phyloP scores from a whole-genome alignment of 2,329 filamentous ascomycete genomes.

The Phyllosticta citrichinensis region DNA sequence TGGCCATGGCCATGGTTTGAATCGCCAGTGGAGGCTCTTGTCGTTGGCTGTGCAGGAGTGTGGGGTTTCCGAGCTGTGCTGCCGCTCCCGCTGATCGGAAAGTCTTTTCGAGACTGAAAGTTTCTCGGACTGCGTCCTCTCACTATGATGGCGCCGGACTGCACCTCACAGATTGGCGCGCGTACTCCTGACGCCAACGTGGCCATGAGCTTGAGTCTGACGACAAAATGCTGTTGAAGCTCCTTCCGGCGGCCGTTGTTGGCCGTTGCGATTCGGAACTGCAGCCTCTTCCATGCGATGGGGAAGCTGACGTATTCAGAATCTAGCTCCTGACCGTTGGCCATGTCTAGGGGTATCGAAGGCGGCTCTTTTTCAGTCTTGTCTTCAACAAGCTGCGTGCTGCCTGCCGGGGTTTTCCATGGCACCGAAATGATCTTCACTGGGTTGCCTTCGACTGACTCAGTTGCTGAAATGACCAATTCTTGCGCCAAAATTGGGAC shows the following conservation, averaged over 20 bases:
- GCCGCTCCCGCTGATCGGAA: conserved; percentile 72
- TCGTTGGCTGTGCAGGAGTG: conserved; percentile 23
- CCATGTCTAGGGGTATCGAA: conserved; percentile 62
- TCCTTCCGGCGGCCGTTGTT: conserved; percentile 94
- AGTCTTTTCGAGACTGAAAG: conserved; percentile 88
- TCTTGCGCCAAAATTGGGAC: conserved; percentile 76
- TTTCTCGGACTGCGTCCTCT: conserved; percentile 87
- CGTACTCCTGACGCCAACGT: conserved; percentile 77
- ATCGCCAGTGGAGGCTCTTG: conserved; percentile 24
- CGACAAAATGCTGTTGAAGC: conserved; percentile 88
- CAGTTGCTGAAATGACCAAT: conserved; percentile 80
- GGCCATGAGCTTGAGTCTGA: conserved; percentile 76
- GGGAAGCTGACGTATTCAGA: conserved; percentile 84
- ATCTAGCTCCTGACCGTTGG: conserved; percentile 58
- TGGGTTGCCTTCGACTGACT: conserved; percentile 85
- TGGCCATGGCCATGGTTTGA: conserved; percentile 18
- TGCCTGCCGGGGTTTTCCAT: conserved; percentile 89
- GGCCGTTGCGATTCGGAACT: conserved; percentile 89
- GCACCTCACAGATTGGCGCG: conserved; percentile 70
- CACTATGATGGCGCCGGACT: conserved; percentile 86
- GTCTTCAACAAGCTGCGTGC: conserved; percentile 55
- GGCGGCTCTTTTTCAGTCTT: conserved; percentile 78
- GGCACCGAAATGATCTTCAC: conserved; percentile 94
- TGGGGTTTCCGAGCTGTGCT: conserved; percentile 61
- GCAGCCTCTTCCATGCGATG: conserved; percentile 85